Evolutionary conservation across 306 rosid species (phyloP).

Genomic region (Rosa rugosa): DNA sequence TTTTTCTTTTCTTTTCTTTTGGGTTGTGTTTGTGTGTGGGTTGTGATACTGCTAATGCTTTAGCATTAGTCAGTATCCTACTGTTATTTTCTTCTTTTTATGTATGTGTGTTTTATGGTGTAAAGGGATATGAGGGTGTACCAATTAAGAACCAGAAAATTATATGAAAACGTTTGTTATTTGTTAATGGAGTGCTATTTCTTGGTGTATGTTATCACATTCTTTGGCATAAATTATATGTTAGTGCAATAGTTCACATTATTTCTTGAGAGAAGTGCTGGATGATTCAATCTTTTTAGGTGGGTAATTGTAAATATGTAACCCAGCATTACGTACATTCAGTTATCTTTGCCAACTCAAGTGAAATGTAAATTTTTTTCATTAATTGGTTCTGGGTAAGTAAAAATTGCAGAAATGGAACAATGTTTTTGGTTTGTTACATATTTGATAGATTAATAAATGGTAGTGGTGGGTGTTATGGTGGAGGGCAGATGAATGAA

Average conservation of each 20-base stretch:
- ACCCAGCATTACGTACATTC: background rate
- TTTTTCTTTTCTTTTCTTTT: background rate
- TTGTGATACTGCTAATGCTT: conserved; percentile 41
- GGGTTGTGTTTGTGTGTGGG: conserved; percentile 27
- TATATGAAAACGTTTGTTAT: conserved; percentile 25
- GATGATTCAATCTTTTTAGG: conserved; percentile 1
- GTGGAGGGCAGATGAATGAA: conserved; percentile 35
- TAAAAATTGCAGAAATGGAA: background rate
- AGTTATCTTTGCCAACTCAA: background rate
- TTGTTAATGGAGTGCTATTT: background rate
- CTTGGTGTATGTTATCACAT: conserved; percentile 9
- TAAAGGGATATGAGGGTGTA: conserved; percentile 38
- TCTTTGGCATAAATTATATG: background rate
- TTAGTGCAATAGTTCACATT: background rate
- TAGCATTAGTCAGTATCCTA: conserved; percentile 24
- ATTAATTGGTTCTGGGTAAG: background rate
- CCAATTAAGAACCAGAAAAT: conserved; percentile 28
- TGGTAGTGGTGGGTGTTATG: conserved; percentile 20
- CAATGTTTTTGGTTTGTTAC: background rate
- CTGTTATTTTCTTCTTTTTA: background rate
- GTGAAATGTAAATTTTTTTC: background rate
- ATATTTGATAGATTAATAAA: background rate
- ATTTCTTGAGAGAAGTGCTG: background rate
- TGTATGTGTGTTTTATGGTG: conserved; percentile 41
- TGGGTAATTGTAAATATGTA: background rate